Evolutionary conservation across 768 basidiomycete genomes (phyloP).

Genomic region (Lentinula lateritia): DNA sequence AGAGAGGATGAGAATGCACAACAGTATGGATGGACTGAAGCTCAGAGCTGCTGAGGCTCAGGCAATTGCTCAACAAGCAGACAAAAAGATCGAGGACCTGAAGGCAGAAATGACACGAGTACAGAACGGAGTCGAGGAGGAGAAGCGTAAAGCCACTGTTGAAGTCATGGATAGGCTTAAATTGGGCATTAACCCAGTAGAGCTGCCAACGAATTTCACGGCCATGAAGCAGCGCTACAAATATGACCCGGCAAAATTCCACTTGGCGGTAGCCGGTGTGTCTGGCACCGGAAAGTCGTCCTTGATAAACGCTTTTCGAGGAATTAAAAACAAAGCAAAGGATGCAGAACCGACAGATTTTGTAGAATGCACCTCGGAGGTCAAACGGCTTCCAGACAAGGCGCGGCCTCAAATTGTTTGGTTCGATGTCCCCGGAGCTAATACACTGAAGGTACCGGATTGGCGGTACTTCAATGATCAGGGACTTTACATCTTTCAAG

Average conservation of each 20-base stretch:
- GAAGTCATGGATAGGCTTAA: too few species aligned
- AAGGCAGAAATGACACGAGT: too few species aligned
- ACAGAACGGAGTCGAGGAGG: too few species aligned
- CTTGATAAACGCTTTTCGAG: conserved; percentile 29
- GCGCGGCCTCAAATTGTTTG: conserved; percentile 18
- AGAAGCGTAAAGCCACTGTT: too few species aligned
- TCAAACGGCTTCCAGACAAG: conserved; percentile 19
- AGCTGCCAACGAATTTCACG: conserved; percentile 21
- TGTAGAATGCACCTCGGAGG: conserved; percentile 21
- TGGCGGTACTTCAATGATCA: conserved; percentile 32
- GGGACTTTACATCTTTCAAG: conserved; percentile 30
- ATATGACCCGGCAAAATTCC: conserved; percentile 19
- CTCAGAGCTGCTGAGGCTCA: too few species aligned
- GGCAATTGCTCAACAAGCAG: too few species aligned
- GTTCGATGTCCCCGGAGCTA: conserved; percentile 32
- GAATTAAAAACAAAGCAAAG: conserved; percentile 15
- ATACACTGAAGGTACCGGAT: conserved; percentile 23
- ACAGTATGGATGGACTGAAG: conserved; percentile 8
- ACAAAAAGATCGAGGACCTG: too few species aligned
- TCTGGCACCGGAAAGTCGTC: conserved; percentile 32
- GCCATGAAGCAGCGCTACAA: neutral
- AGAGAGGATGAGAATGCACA: conserved; percentile 5
- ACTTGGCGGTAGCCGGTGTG: conserved; percentile 26
- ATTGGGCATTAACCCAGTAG: conserved; percentile 21
- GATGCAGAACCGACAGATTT: conserved; percentile 22